A percentile compares a stretch with the other conserved stretches of the same genome.
phyloP scores from a whole-genome alignment of 2,329 filamentous ascomycete genomes.

The Magnaporthiopsis incrustans region DNA sequence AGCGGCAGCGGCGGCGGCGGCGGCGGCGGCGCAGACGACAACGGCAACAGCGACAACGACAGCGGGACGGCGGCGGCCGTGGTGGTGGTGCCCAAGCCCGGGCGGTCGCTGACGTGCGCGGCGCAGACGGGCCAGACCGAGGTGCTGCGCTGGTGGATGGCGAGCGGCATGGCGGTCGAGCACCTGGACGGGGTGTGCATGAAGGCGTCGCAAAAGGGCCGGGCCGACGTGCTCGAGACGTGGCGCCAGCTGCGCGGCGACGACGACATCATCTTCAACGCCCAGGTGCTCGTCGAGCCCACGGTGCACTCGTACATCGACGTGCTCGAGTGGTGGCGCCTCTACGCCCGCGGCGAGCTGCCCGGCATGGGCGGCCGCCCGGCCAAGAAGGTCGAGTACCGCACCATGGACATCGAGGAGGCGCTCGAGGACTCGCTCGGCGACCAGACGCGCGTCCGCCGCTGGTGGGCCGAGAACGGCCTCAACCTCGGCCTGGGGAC shows the following conservation, averaged over 20 bases:
- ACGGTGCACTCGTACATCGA: constrained; percentile 79
- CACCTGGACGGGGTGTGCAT: constrained; percentile 78
- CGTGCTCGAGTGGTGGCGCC: constrained; percentile 90
- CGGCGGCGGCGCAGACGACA: no score
- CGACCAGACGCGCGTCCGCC: constrained; percentile 60
- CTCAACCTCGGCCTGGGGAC: constrained; percentile 74
- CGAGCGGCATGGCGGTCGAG: constrained; percentile 68
- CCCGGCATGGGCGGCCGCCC: constrained; percentile 44
- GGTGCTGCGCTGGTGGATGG: constrained; percentile 82
- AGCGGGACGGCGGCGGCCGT: constrained; percentile 56
- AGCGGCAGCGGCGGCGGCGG: background rate
- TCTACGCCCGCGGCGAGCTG: constrained; percentile 50
- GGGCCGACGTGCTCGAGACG: constrained; percentile 73
- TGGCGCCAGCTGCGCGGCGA: constrained; percentile 72
- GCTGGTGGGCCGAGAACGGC: constrained; percentile 84
- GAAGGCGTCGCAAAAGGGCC: constrained; percentile 76
- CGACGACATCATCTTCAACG: constrained; percentile 28
- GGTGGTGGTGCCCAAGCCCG: constrained; percentile 60
- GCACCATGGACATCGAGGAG: constrained; percentile 92
- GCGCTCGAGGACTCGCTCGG: constrained; percentile 80
- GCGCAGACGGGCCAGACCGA: constrained; percentile 73
- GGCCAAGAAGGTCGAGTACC: constrained; percentile 76
- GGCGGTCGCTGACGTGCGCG: constrained; percentile 75
- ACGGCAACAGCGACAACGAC: background rate
- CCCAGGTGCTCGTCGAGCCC: constrained; percentile 59